phyloP scores from a whole-genome alignment of 2,329 filamentous ascomycete species.

The Didymella exigua region DNA sequence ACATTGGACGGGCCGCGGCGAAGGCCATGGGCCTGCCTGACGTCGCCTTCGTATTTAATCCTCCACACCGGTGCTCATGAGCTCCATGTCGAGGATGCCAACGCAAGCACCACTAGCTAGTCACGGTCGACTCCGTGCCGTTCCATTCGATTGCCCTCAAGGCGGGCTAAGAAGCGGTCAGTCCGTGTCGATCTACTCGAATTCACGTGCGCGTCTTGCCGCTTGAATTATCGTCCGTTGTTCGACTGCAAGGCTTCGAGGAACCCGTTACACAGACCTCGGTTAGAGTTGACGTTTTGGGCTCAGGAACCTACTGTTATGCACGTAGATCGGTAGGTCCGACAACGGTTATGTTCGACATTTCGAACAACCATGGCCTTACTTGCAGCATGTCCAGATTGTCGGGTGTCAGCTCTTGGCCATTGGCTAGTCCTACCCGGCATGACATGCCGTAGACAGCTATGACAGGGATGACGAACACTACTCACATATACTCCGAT shows the following conservation, averaged over 20 bases:
- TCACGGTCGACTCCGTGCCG: constrained; percentile 14
- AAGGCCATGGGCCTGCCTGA: background rate
- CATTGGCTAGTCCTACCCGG: background rate
- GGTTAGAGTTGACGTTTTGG: background rate
- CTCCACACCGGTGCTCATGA: constrained; percentile 3
- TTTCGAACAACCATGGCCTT: background rate
- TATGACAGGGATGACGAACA: background rate
- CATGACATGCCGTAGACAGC: background rate
- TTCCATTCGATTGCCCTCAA: background rate
- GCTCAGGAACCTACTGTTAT: constrained; percentile 12
- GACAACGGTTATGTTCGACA: constrained; percentile 3
- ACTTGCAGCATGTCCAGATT: background rate
- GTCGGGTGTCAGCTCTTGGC: background rate
- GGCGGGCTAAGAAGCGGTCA: constrained; percentile 10
- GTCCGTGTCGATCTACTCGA: background rate
- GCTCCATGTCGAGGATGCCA: constrained; percentile 2
- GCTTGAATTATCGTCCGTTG: background rate
- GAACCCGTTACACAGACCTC: background rate
- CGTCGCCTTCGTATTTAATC: constrained; percentile 1
- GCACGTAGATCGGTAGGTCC: background rate
- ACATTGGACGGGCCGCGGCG: background rate
- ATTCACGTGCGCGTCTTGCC: constrained; percentile 2
- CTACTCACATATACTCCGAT: constrained; percentile 14
- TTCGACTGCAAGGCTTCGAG: background rate
- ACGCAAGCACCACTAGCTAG: constrained; percentile 15